Conservation (phyloP, 768 basidiomycete genomes). For the Russula sp. region DNA sequence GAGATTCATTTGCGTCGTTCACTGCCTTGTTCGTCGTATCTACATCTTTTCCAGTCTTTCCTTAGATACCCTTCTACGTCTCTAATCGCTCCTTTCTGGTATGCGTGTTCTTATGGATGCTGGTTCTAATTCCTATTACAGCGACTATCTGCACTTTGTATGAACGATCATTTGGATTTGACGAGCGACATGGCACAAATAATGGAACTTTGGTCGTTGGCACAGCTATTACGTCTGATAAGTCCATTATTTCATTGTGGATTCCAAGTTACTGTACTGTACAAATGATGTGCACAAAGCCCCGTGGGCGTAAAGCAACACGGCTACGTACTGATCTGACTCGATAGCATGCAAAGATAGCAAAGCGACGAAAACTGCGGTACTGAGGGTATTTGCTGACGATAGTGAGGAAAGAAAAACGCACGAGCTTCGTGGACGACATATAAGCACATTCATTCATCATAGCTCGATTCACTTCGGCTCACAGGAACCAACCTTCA, state of each 20-base stretch:
- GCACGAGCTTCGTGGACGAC: not conserved
- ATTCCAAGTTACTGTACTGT: not conserved
- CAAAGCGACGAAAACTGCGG: not conserved
- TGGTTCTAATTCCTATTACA: constrained; percentile 15
- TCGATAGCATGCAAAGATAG: not conserved
- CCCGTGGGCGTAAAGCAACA: not conserved
- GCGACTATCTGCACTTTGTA: not conserved
- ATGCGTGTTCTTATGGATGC: constrained; percentile 14
- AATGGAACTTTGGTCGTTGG: not conserved
- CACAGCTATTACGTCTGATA: not conserved
- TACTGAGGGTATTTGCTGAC: not conserved
- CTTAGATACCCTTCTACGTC: constrained; percentile 19
- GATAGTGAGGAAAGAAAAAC: not conserved
- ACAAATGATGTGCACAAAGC: not conserved
- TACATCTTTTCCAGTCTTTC: constrained; percentile 5
- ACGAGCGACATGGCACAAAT: not conserved
- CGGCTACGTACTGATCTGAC: not conserved
- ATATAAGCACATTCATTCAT: not conserved
- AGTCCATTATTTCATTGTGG: not conserved
- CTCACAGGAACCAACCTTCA: not conserved
- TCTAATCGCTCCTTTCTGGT: constrained; percentile 14
- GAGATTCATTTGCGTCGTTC: not conserved
- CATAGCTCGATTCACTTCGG: not conserved
- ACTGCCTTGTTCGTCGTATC: not conserved
- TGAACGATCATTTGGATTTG: not conserved